Evolutionary conservation across 2,329 filamentous ascomycete genomes (phyloP), one percentile per base, ranked within the genome.

Genomic region (Aspergillus luchuensis): DNA sequence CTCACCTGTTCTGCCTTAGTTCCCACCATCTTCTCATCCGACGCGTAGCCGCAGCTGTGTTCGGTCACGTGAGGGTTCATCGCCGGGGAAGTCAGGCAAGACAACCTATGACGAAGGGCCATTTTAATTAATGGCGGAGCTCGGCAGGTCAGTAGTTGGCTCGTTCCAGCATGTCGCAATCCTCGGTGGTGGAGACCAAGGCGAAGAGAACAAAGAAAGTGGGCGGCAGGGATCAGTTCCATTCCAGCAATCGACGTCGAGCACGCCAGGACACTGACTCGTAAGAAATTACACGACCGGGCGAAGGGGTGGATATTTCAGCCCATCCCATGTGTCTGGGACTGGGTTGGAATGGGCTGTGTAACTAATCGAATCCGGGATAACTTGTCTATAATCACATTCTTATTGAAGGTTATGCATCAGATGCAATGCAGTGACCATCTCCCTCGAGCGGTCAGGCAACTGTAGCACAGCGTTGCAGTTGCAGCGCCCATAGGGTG

Each of bases 41-140:
- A 59, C 57, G 61, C 58, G 23, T 60, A 63, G 65, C 66, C 66
- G 66, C 66, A 68, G 63, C 56, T 53, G 55, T 33, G 25, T 33
- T 62, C 50, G 19, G 41, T 68, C 66, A 68, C 66, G 66, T 68
- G 65, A 59, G 33, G 33, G 23, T 33, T 47, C 19, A 41, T 54
- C 36, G 39, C 43, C 53, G 28, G 43, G 53, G 53, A 56, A 15
- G 25, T 21, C 43, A 25, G 43, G 25, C 23, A 47, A 47, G 25
- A 8, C 43, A 47, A 25, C 53, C 53, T 56, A 56, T 56, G 25
- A 23, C 4, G 43, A 47, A 17, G 19, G 25, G 25, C 25, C 11
- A 17, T 56, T 56, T 56, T 30, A 15, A 55, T 43, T 28, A 36
- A 56, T 36, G 53, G 25, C 53, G 53, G 21, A 30, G 13, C 33